Evolutionary conservation across 139 green algal species (phyloP), one percentile per base, ranked within the genome.

Genomic region (Coccomyxa sp.): DNA sequence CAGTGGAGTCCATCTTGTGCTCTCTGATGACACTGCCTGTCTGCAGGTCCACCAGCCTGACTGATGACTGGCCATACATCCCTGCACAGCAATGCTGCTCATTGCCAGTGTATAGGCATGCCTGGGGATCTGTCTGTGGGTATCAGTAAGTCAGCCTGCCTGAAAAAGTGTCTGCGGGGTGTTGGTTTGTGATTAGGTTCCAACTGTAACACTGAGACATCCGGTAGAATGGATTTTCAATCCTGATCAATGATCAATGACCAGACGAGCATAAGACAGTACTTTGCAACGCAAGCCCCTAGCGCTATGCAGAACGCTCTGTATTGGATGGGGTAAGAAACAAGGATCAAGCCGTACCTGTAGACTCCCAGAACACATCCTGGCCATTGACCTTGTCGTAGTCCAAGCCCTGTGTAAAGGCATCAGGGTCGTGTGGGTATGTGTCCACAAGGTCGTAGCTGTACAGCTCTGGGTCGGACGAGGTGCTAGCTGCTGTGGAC

Each of bases 361-460:
- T 95, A 7, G 89, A 94, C 75, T 97, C 92, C 88, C 87, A 95
- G 54, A 95, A 89, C 8, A 93, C 78, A n/a, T 94, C 88, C 16
- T 73, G 79, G 38, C 44, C 78, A 24, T 39, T 39, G 0, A 84
- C 7, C 0, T 75, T 76, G 68, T 95, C 89, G 76, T 84, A 94
- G 74, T 93, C 82, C 40, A 97, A 78, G 10, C 92, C 93, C 79
- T 97, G 94, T 7, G 93, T 97, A 83, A 97, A 97, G 4, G 93
- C 92, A 1, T 69, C 40, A 12, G 82, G 79, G 80, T 97, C 92
- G 55, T 97, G 94, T 0, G 87, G 84, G 31, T 90, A 89, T 74
- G 92, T 86, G 1, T 77, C 41, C 22, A 71, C 37, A 12, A 75
- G 2, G 16, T 75, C 50, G 27, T 75, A 75, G 35, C 33, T 34